Evolutionary conservation across 1,139 yeast species (phyloP).

Genomic region (Scheffersomyces quercinus): DNA sequence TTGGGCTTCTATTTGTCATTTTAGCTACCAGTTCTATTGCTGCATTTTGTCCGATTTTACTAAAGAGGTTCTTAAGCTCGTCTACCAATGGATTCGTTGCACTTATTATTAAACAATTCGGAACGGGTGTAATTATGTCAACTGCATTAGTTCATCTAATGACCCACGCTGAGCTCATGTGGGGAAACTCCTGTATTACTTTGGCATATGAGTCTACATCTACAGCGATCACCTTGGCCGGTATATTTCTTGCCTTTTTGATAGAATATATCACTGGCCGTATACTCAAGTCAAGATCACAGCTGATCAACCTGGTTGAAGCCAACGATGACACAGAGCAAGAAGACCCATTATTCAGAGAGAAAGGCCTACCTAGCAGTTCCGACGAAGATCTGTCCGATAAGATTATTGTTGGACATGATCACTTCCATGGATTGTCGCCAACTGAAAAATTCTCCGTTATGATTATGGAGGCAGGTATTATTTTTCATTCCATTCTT

Average conservation of each 20-base stretch:
- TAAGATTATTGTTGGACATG: neutral
- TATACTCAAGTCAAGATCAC: neutral
- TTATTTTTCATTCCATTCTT: constrained; percentile 26
- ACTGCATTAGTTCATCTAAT: constrained; percentile 29
- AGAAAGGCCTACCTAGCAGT: neutral
- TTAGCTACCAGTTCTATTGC: constrained; percentile 32
- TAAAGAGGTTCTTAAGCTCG: constrained; percentile 18
- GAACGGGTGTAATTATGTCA: constrained; percentile 27
- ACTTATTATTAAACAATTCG: constrained; percentile 21
- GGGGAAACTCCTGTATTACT: constrained; percentile 24
- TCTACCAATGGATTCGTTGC: constrained; percentile 19
- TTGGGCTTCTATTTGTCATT: constrained; percentile 32
- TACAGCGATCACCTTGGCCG: constrained; percentile 25
- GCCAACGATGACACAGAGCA: neutral
- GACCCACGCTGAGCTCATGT: constrained; percentile 24
- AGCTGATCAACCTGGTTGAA: neutral
- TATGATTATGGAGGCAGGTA: constrained; percentile 23
- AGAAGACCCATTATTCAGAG: neutral
- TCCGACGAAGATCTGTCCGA: neutral
- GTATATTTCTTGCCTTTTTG: constrained; percentile 30
- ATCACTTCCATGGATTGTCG: neutral
- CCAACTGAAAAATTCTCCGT: constrained; percentile 16
- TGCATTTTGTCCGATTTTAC: constrained; percentile 23
- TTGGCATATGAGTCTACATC: constrained; percentile 9
- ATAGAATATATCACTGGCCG: constrained; percentile 19